Evolutionary conservation across 805 yeast genomes (phyloP), one percentile per base, ranked within the genome.

Genomic region (Torulaspora maleeae): DNA sequence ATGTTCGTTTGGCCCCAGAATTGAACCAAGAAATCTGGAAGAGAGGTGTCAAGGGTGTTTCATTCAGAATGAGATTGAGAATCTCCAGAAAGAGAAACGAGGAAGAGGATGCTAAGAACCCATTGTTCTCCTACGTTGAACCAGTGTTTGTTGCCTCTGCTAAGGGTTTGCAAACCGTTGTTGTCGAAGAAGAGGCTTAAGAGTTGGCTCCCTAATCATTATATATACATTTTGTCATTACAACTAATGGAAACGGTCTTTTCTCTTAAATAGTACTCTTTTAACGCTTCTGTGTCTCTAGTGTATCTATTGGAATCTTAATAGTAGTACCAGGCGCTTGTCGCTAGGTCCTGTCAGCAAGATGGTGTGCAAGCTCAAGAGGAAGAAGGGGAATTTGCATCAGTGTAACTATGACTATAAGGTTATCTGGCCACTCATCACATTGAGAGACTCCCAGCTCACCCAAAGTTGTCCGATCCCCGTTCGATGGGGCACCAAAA

Each of bases 61-160:
- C 95, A 74, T 79, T 78, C 88, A 90, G 96, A 83, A 73, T 93
- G 76, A 90, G 99, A 82, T 82, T 93, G 74, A 90, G 96, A 81
- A 90, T 93, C 78, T 89, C 98, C 58, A 86, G 96, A 84, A 93
- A 85, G 90, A 88, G 98, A 82, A 93, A 93, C 82, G 97, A 93
- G 77, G 99, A 93, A 81, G 99, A 93, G 82, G 91, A 88, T 73
- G 97, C 99, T 70, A 85, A 84, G 83, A 90, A 88, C 79, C 88
- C 90, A 75, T 83, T 93, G 75, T 93, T 87, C 82, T 89, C 98
- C 63, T 90, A 80, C 77, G 99, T 93, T 70, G 98, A 93, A 82
- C 91, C 95, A 70, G 96, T 93, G 72, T 76, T 78, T 69, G 97
- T 93, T 68, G 85, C 96, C 70, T 72, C 95, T 59, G 82, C 87